These are phyloP conservation scores for Circinella minor DNA, from an alignment of 371 early-diverging fungal genomes.

Conservation along the genomic window DNA sequence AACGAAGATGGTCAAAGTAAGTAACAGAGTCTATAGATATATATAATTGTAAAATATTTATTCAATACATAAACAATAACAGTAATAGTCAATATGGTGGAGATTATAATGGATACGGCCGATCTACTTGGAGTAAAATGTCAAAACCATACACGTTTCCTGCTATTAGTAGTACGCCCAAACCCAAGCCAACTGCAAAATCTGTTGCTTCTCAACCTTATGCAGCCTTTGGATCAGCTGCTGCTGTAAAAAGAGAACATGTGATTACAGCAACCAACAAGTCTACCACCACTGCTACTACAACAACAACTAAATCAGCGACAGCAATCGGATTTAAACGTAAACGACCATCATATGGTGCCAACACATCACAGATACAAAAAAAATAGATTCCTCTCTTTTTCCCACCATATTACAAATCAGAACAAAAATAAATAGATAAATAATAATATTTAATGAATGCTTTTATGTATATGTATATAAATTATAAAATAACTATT, in stretches of 20 bases:
- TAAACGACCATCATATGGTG: neutral
- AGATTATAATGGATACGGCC: neutral
- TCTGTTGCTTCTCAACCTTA: conserved; percentile 7
- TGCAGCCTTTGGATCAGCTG: conserved; percentile 1
- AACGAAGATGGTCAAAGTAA: neutral
- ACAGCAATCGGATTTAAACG: neutral
- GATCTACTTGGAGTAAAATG: neutral
- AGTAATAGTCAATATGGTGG: neutral
- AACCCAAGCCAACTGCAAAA: neutral
- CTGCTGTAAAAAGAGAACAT: neutral
- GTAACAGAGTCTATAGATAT: neutral
- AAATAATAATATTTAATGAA: no score
- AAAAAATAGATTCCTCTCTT: neutral
- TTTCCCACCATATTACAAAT: neutral
- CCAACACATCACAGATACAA: neutral
- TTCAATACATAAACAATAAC: neutral
- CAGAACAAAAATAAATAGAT: no score
- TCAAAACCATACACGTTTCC: neutral
- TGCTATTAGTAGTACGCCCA: neutral
- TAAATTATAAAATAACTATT: no score
- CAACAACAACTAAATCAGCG: neutral
- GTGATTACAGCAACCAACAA: no score
- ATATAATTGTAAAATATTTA: neutral
- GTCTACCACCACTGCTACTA: neutral
- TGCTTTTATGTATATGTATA: no score